These are phyloP conservation scores for Geotrichum bryndzae DNA, from an alignment of 1,139 yeast genomes.

Conservation along the genomic window DNA sequence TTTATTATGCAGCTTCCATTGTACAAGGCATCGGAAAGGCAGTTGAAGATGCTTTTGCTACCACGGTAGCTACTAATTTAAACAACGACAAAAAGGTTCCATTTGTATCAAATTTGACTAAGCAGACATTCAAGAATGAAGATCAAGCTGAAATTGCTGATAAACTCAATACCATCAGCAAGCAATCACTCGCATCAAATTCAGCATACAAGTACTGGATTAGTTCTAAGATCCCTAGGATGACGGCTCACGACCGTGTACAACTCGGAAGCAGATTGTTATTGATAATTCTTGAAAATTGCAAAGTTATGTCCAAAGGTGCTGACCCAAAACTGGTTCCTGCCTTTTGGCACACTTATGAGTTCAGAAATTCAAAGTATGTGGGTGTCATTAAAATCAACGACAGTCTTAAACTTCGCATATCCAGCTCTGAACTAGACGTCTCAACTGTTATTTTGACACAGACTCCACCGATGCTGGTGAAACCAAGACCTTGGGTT, in stretches of 20 bases:
- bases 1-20: conserved; percentile 1
- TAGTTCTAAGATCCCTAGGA: conserved; percentile 29
- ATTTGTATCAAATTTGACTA: background rate
- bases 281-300: conserved; percentile 51
- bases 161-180: conserved; percentile 37
- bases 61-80: conserved; percentile 4
- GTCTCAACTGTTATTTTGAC: conserved; percentile 46
- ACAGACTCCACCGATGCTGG: conserved; percentile 81
- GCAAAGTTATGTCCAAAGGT: conserved; percentile 48
- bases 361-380: conserved; percentile 59
- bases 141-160: conserved; percentile 5
- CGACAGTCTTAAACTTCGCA: conserved; percentile 50
- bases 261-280: conserved; percentile 68
- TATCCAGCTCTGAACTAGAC: conserved; percentile 44
- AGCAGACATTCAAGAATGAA: background rate
- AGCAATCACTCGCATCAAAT: conserved; percentile 32
- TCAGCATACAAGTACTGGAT: conserved; percentile 32
- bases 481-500: conserved; percentile 76
- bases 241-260: conserved; percentile 50
- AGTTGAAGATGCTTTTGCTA: conserved; percentile 15
- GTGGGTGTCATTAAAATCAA: conserved; percentile 73
- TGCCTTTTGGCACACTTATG: conserved; percentile 79
- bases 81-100: background rate
- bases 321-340: conserved; percentile 53
- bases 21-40: conserved; percentile 10